phyloP scores from a whole-genome alignment of 2,329 filamentous ascomycete genomes.

The Claviceps sp. region DNA sequence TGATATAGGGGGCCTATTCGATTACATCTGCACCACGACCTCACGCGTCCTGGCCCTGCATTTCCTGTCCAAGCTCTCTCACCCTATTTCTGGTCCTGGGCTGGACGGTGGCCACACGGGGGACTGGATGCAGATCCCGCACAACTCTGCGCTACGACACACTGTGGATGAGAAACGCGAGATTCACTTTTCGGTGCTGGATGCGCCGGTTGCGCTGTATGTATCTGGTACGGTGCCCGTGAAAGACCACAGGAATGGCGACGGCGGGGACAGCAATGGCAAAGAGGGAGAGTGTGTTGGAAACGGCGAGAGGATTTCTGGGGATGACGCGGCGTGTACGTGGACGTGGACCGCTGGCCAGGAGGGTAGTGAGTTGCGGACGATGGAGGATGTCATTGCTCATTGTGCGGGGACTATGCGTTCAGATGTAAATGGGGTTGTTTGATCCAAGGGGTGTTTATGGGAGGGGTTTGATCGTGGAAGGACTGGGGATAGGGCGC shows the following conservation, averaged over 20 bases:
- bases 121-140: slow-evolving; percentile 18
- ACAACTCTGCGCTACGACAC: slow-evolving; percentile 20
- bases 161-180: slow-evolving; percentile 13
- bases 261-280: not conserved
- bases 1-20: slow-evolving; percentile 27
- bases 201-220: slow-evolving; percentile 10
- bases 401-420: slow-evolving; percentile 7
- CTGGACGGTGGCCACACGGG: not conserved
- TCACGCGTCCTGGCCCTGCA: slow-evolving; percentile 26
- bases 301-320: no score
- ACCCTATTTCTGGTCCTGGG: not conserved
- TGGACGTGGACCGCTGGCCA: slow-evolving; percentile 19
- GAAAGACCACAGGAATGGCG: not conserved
- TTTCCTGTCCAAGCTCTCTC: slow-evolving; percentile 15
- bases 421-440: not conserved
- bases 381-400: slow-evolving; percentile 12
- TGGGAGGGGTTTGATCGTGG: no score
- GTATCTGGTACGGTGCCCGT: slow-evolving; percentile 6
- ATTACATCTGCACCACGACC: slow-evolving; percentile 32
- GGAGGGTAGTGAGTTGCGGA: slow-evolving; percentile 6
- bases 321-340: no score
- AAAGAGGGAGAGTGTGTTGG: no score
- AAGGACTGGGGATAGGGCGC: no score
- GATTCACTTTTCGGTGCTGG: slow-evolving; percentile 20
- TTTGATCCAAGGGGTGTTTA: no score